Evolutionary conservation across 306 rosid species (phyloP), one percentile per base, ranked within the genome.

Genomic region (Trifolium repens): DNA sequence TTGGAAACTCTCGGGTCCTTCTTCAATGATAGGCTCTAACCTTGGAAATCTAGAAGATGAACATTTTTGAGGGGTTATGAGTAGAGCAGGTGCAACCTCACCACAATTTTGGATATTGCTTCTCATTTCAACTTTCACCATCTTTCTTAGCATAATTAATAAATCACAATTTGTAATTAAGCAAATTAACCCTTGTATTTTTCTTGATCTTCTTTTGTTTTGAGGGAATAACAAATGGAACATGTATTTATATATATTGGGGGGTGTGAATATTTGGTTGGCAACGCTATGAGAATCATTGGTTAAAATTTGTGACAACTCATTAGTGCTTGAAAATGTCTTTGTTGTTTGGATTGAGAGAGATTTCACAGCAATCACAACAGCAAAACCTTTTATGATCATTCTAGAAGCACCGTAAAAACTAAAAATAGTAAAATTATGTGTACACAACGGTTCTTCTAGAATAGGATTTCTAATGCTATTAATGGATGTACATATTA

Each of bases 11-110:
- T 54, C 76, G 0, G 75, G 71, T 5, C 81, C 88, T 82, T 91
- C 97, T 74, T 92, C 97, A 13, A 60, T 69, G 71, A 92, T 90
- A 0, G 93, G 84, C 57, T 87, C 97, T 84, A 92, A 79, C 34
- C 66, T 86, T 9, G 92, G 80, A 30, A 67, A 80, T 16, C 50
- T 75, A 26, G 58, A 71, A 6, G 11, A 22, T 17, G 43, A 76
- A 6, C 9, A 16, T 63, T 24, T 89, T 46, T 75, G 39, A 17
- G 52, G 86, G 10, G 81, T 74, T 67, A 82, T 72, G 52, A 85
- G 47, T 5, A 79, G 72, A 13, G 88, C 58, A 1, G 96, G 97
- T 67, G 91, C 93, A 34, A 88, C 79, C 77, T 90, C 97, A 19
- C 80, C 87, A 80, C 74, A 86, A 5, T 61, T 84, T 32, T 80